Conservation (phyloP, 345 rosid genomes). For the Pistacia atlantica region DNA sequence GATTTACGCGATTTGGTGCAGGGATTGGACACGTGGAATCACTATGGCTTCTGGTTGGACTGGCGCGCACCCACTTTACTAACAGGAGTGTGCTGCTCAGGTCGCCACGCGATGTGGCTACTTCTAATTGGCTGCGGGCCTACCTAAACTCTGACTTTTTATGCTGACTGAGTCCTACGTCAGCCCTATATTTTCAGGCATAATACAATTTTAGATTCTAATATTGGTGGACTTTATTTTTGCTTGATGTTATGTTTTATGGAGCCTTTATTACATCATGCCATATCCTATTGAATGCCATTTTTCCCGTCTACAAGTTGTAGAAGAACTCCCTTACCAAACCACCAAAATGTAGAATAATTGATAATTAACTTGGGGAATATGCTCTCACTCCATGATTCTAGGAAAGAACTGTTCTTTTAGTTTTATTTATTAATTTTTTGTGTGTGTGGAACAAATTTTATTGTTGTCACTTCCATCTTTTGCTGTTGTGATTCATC, state of each 20-base stretch:
- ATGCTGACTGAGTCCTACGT: too few relatives aligned
- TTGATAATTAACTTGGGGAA: background rate
- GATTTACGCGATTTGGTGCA: too few relatives aligned
- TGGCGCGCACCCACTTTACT: too few relatives aligned
- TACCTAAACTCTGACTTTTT: too few relatives aligned
- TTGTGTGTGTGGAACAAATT: background rate
- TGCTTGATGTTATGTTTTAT: background rate
- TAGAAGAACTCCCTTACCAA: background rate
- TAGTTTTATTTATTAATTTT: background rate
- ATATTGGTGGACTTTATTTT: background rate
- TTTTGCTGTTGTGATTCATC: background rate
- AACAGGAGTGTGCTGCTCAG: too few relatives aligned
- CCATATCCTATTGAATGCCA: background rate
- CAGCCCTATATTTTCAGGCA: too few relatives aligned
- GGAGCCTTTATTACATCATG: background rate
- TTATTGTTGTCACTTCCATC: background rate
- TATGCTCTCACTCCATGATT: background rate
- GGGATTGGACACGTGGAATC: too few relatives aligned
- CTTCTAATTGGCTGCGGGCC: too few relatives aligned
- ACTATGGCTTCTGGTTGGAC: too few relatives aligned
- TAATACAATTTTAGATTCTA: background rate
- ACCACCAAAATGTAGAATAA: background rate
- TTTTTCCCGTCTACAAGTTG: background rate
- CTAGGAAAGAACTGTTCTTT: too few relatives aligned
- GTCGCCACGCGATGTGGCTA: too few relatives aligned